Base-by-base conservation (phyloP, 2,329 filamentous ascomycete genomes). In the Leptodontidium sp. region DNA sequence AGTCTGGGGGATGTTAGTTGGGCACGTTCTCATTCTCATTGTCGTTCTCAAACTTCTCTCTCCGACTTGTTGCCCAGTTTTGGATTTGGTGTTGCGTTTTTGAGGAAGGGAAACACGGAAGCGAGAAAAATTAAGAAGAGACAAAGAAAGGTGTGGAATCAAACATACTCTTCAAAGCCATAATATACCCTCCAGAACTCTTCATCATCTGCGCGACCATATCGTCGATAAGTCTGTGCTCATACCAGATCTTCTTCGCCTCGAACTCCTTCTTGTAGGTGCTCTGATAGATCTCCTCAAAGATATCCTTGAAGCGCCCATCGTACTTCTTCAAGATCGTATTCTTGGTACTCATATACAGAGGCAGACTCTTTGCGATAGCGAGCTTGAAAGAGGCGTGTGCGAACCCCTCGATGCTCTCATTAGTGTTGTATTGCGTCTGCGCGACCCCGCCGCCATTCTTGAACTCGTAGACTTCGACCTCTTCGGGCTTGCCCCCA, bases 141-240 rank as follows among this genome's bases (percentile, higher is more conserved):
- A 52, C 11, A 29, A 5, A 35, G 49, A 38, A 24, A 65, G 58
- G 55, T 21, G 21, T 21, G 29, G 21, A 17, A 7, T 49, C 43
- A 26, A 65, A 85, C 90, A 82, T 80, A 97, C 93, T 98, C 91
- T 99, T 99, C 82, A 98, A 89, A 71, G 96, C 96, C 87, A 98
- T 98, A 80, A 98, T 89, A 84, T 96, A 98, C 72, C 96, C 96
- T 76, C 96, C 96, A 78, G 91, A 89, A 84, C 92, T 96, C 92
- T 99, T 99, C 87, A 99, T 92, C 96, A 99, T 99, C 88, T 99
- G 96, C 61, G 96, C 96, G 73, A 99, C 96, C 96, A 99, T 98
- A 84, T 99, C 96, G 84, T 99, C 96, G 79, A 99, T 98, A 75
- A 99, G 87, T 78, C 96, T 92, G 85, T 99, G 96, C 90, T 99